These are phyloP conservation scores for Lagenidium giganteum DNA, from an alignment of 352 stramenopile species.

Conservation along the genomic window DNA sequence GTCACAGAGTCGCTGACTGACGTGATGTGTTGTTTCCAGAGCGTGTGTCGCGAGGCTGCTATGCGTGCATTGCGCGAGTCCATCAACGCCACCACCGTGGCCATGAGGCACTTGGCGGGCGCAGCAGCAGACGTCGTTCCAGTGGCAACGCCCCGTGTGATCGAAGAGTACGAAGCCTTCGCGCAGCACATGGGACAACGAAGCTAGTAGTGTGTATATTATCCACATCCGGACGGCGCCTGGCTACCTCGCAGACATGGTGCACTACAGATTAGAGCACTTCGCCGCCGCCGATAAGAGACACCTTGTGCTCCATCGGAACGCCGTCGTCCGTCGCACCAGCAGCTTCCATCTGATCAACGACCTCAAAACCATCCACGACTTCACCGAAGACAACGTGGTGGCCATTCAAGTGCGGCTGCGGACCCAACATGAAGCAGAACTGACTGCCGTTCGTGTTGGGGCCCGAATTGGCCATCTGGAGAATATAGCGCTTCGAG, in stretches of 20 bases:
- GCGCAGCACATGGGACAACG: slow-evolving; percentile 40
- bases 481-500: slow-evolving; percentile 76
- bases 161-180: slow-evolving; percentile 59
- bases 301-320: slow-evolving; percentile 66
- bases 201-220: neutral
- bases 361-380: slow-evolving; percentile 75
- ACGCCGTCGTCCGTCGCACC: slow-evolving; percentile 60
- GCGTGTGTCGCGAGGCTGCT: slow-evolving; percentile 82
- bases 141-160: slow-evolving; percentile 45
- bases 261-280: slow-evolving; percentile 26
- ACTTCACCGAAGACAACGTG: slow-evolving; percentile 86
- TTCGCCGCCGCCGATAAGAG: slow-evolving; percentile 69
- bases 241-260: neutral
- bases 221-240: neutral
- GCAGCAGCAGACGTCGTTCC: slow-evolving; percentile 45
- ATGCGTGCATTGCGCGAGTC: slow-evolving; percentile 68
- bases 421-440: slow-evolving; percentile 94
- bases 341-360: slow-evolving; percentile 77
- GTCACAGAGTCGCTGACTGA: slow-evolving; percentile 4
- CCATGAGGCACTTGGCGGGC: slow-evolving; percentile 53
- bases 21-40: slow-evolving; percentile 31
- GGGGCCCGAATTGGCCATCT: slow-evolving; percentile 97
- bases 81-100: slow-evolving; percentile 42
- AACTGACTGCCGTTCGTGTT: slow-evolving; percentile 99
- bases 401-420: slow-evolving; percentile 74